phyloP scores from a whole-genome alignment of 345 rosid genomes.

The Xanthoceras sorbifolium region DNA sequence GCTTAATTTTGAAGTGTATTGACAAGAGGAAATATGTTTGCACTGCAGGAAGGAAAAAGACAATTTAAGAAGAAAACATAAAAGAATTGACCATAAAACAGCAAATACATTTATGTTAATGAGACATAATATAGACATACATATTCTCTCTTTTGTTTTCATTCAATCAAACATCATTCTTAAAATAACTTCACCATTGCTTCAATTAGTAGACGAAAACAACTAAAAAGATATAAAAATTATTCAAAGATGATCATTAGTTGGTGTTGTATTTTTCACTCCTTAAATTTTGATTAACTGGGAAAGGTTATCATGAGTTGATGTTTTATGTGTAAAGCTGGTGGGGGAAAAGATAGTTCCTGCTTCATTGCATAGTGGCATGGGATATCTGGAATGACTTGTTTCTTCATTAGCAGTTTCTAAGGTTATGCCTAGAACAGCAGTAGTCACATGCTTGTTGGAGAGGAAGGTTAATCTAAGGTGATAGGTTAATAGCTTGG shows the following conservation, averaged over 20 bases:
- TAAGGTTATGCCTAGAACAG: too few relatives aligned
- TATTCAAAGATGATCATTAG: too few relatives aligned
- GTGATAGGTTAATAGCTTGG: too few relatives aligned
- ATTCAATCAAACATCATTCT: background rate
- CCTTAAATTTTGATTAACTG: background rate
- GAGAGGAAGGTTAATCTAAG: too few relatives aligned
- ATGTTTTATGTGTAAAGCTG: background rate
- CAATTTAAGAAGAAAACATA: background rate
- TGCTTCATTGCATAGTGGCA: background rate
- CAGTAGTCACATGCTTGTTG: too few relatives aligned
- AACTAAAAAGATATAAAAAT: too few relatives aligned
- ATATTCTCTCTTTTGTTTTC: background rate
- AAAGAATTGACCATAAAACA: background rate
- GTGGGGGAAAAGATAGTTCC: background rate
- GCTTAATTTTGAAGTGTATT: conserved; percentile 1
- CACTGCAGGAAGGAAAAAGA: background rate
- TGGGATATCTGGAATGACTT: too few relatives aligned
- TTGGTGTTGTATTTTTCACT: background rate
- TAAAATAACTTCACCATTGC: background rate
- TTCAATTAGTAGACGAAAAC: background rate
- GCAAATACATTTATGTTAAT: background rate
- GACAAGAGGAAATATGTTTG: background rate
- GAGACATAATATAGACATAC: background rate
- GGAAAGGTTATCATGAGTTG: background rate
- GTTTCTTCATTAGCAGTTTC: too few relatives aligned